Evolutionary conservation across 129 eudicot genomes (phyloP).

Genomic region (Lactuca sativa): DNA sequence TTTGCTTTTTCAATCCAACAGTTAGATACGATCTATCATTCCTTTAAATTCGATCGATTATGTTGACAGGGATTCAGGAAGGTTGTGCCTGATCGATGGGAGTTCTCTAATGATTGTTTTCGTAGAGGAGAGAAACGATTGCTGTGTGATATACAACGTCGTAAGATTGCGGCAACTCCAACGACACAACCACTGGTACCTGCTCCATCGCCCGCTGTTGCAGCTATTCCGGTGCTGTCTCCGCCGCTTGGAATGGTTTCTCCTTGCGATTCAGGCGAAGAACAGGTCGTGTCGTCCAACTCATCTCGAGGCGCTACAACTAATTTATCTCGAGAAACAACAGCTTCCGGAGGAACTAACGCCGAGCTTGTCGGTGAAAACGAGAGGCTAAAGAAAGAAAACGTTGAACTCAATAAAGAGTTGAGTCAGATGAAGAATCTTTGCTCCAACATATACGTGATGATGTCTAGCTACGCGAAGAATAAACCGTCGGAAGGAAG

Average conservation of each 20-base stretch:
- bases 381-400: conserved; percentile 66
- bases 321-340: conserved; percentile 29
- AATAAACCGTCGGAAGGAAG: conserved; percentile 42
- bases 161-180: conserved; percentile 43
- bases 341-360: conserved; percentile 32
- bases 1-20: not conserved
- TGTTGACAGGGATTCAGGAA: conserved; percentile 79
- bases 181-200: conserved; percentile 19
- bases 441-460: conserved; percentile 57
- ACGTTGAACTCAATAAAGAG: conserved; percentile 68
- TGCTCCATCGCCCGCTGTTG: conserved; percentile 23
- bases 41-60: not conserved
- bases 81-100: conserved; percentile 97
- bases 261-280: conserved; percentile 75
- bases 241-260: conserved; percentile 43
- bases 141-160: conserved; percentile 86
- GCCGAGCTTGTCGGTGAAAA: conserved; percentile 73
- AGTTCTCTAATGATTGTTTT: conserved; percentile 78
- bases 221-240: conserved; percentile 17
- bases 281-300: conserved; percentile 78
- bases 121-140: conserved; percentile 72
- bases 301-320: conserved; percentile 53
- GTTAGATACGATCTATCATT: not conserved
- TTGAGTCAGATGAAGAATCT: conserved; percentile 65
- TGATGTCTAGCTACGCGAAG: conserved; percentile 59